These are phyloP conservation scores for Sclerospora graminicola DNA, from an alignment of 352 stramenopile species.

Conservation along the genomic window DNA sequence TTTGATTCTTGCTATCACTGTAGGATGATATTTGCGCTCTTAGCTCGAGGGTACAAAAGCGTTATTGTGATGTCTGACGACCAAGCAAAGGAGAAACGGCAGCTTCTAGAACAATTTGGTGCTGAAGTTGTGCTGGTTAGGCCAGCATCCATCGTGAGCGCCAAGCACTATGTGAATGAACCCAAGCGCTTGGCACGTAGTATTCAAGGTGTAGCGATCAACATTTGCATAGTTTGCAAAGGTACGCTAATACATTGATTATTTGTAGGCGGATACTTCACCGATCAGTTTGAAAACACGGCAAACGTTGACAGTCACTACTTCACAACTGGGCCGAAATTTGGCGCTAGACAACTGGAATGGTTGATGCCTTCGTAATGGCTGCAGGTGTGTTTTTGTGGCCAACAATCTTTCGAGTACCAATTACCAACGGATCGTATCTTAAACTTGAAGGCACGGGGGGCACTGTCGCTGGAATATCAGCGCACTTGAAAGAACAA, in stretches of 20 bases:
- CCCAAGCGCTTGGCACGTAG: constrained; percentile 78
- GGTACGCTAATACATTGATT: neutral
- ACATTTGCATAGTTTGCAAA: neutral
- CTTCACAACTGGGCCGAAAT: constrained; percentile 94
- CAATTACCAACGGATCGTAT: neutral
- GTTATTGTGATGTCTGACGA: constrained; percentile 98
- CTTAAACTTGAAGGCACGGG: constrained; percentile 73
- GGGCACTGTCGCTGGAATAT: constrained; percentile 95
- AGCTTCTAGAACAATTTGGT: constrained; percentile 71
- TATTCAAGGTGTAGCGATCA: constrained; percentile 41
- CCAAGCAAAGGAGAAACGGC: constrained; percentile 88
- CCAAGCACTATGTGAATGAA: constrained; percentile 97
- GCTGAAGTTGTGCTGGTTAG: constrained; percentile 85
- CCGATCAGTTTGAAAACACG: constrained; percentile 98
- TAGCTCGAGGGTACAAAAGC: constrained; percentile 89
- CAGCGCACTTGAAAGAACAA: constrained; percentile 88
- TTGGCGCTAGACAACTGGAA: constrained; percentile 84
- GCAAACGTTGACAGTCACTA: constrained; percentile 95
- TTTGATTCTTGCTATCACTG: constrained; percentile 1
- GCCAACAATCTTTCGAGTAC: neutral
- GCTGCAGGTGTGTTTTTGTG: constrained; percentile 68
- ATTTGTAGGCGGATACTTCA: constrained; percentile 85
- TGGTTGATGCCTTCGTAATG: constrained; percentile 96
- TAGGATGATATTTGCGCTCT: neutral
- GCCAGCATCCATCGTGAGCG: constrained; percentile 93